Evolutionary conservation across 495 filamentous ascomycete genomes (phyloP).

Genomic region (Penicillium daleae): DNA sequence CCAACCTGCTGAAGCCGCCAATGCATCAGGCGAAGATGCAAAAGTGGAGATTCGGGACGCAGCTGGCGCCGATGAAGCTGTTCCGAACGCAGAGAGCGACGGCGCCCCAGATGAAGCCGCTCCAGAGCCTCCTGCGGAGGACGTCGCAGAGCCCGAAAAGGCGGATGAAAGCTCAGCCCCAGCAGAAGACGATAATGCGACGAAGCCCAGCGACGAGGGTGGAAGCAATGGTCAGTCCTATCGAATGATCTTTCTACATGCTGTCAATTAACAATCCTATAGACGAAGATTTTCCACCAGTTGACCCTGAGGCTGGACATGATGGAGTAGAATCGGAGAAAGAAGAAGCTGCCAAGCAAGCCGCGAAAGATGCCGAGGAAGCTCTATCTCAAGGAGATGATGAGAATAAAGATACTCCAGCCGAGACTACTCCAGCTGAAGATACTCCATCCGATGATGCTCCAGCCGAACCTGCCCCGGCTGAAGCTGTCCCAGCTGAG

Average conservation of each 20-base stretch:
- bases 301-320: constrained; percentile 31
- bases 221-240: constrained; percentile 28
- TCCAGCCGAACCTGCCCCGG: neutral
- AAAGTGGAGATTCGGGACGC: constrained; percentile 29
- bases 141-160: constrained; percentile 22
- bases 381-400: constrained; percentile 11
- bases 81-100: constrained; percentile 25
- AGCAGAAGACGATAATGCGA: constrained; percentile 18
- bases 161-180: constrained; percentile 15
- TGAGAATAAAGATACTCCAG: constrained; percentile 12
- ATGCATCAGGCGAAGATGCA: constrained; percentile 26
- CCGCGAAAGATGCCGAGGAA: constrained; percentile 34
- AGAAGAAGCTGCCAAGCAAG: constrained; percentile 27
- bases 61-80: constrained; percentile 21
- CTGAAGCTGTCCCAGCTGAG: constrained; percentile 10
- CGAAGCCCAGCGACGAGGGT: constrained; percentile 17
- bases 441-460: constrained; percentile 3
- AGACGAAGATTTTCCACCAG: constrained; percentile 40
- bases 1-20: constrained; percentile 27
- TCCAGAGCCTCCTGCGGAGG: constrained; percentile 24
- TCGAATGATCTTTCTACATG: neutral
- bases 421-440: neutral
- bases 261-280: neutral
- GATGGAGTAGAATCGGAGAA: constrained; percentile 41
- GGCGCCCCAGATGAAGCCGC: constrained; percentile 24